A percentile compares a stretch with the other conserved stretches of the same genome.
These are phyloP conservation scores for Hypomontagnella monticulosa DNA, from an alignment of 495 filamentous ascomycete genomes.

Conservation along the genomic window DNA sequence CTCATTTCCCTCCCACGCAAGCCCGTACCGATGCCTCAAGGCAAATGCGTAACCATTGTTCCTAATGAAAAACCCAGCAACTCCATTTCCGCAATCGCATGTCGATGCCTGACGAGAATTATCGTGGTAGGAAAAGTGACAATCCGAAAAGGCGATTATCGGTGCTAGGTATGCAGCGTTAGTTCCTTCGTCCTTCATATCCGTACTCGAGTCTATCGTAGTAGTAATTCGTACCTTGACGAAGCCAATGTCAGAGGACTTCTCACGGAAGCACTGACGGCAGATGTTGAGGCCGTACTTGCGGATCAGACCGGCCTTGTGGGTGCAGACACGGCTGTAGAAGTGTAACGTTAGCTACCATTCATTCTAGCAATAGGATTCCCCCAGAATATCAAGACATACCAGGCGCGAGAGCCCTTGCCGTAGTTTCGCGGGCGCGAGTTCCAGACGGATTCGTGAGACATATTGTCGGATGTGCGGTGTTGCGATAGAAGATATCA, in stretches of 20 bases:
- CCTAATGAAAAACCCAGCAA: slow-evolving; percentile 40
- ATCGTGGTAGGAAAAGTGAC: slow-evolving; percentile 40
- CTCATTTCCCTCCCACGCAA: slow-evolving; percentile 31
- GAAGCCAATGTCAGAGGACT: slow-evolving; percentile 95
- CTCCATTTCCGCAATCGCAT: slow-evolving; percentile 41
- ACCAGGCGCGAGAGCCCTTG: slow-evolving; percentile 94
- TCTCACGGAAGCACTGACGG: slow-evolving; percentile 99
- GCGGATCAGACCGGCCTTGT: slow-evolving; percentile 95
- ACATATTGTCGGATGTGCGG: slow-evolving; percentile 70
- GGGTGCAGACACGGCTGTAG: slow-evolving; percentile 93
- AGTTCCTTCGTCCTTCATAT: slow-evolving; percentile 19
- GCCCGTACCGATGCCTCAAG: slow-evolving; percentile 36
- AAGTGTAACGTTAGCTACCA: slow-evolving; percentile 23
- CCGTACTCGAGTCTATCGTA: neutral
- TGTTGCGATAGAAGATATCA: slow-evolving; percentile 33
- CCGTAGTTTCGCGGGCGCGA: slow-evolving; percentile 95
- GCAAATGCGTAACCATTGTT: slow-evolving; percentile 40
- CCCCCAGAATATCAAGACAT: slow-evolving; percentile 47
- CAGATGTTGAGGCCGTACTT: slow-evolving; percentile 99
- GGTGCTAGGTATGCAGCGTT: slow-evolving; percentile 55
- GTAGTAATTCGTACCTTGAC: slow-evolving; percentile 75
- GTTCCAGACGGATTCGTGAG: slow-evolving; percentile 99
- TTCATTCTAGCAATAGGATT: slow-evolving; percentile 6
- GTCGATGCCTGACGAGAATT: slow-evolving; percentile 40
- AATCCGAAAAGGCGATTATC: slow-evolving; percentile 55